Percentiles rank a stretch among this genome's conserved stretches.
Evolutionary conservation across 2,329 filamentous ascomycete genomes (phyloP).

Genomic region (Eutypella sp.): DNA sequence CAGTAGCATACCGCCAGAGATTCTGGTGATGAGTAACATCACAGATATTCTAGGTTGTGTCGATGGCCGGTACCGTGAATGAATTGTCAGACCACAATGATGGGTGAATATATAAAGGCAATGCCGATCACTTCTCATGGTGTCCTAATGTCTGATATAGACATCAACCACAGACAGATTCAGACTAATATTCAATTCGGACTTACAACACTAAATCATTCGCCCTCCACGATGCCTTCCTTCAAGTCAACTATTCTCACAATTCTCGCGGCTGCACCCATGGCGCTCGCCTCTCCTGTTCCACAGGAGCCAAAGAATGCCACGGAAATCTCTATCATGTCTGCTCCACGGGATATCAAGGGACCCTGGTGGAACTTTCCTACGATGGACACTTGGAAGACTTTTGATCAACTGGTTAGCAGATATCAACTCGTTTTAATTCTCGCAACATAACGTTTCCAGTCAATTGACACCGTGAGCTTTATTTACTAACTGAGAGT

Average conservation of each 20-base stretch:
- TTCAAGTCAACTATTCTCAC: constrained; percentile 1
- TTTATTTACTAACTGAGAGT: neutral
- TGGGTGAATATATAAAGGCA: no score
- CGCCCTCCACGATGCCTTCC: constrained; percentile 1
- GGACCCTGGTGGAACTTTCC: constrained; percentile 1
- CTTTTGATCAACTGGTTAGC: neutral
- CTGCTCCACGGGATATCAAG: neutral
- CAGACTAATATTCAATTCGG: no score
- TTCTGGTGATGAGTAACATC: no score
- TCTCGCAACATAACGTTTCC: neutral
- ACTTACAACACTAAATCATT: no score
- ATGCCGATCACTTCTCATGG: no score
- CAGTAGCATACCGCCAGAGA: no score
- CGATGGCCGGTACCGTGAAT: no score
- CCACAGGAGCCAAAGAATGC: neutral
- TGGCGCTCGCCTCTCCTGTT: neutral
- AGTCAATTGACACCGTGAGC: neutral
- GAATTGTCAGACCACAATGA: no score
- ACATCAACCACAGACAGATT: no score
- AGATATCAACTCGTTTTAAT: neutral
- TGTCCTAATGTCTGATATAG: no score
- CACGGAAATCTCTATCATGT: neutral
- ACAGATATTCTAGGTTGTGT: no score
- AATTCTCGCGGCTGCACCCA: neutral
- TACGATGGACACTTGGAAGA: neutral